Percentiles rank a stretch among this genome's conserved stretches.
These are phyloP conservation scores for Solanum pimpinellifolium DNA, from an alignment of 257 asterid genomes.

Conservation along the genomic window DNA sequence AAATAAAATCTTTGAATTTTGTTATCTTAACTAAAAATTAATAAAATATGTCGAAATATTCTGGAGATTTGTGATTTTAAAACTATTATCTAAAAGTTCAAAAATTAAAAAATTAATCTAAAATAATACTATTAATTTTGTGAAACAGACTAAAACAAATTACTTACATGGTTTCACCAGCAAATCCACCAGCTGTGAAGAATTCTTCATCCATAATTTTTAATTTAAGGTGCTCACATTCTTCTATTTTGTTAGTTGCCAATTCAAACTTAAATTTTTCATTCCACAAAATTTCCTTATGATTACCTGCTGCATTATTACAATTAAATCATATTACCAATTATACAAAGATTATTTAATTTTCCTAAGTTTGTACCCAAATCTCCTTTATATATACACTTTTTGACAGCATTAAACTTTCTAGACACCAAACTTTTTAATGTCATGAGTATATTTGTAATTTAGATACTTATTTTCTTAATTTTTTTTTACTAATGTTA, in stretches of 20 bases:
- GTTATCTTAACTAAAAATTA: background rate
- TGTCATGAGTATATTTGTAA: background rate
- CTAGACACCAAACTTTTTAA: background rate
- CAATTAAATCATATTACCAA: background rate
- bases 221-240: conserved; percentile 40
- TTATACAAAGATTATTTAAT: too few relatives aligned
- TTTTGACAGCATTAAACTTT: background rate
- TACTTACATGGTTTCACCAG: conserved; percentile 56
- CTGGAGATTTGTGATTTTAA: background rate
- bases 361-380: background rate
- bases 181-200: conserved; percentile 27
- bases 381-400: background rate
- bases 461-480: background rate
- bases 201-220: conserved; percentile 47
- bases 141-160: background rate
- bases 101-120: too few relatives aligned
- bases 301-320: conserved; percentile 20
- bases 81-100: too few relatives aligned
- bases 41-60: background rate
- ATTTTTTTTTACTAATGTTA: background rate
- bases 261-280: conserved; percentile 48
- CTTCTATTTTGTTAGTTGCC: conserved; percentile 24
- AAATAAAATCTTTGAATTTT: too few relatives aligned
- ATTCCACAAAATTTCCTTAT: conserved; percentile 52
- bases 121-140: too few relatives aligned